Evolutionary conservation across 2,329 filamentous ascomycete genomes (phyloP).

Genomic region (Colletotrichum liaoningense): DNA sequence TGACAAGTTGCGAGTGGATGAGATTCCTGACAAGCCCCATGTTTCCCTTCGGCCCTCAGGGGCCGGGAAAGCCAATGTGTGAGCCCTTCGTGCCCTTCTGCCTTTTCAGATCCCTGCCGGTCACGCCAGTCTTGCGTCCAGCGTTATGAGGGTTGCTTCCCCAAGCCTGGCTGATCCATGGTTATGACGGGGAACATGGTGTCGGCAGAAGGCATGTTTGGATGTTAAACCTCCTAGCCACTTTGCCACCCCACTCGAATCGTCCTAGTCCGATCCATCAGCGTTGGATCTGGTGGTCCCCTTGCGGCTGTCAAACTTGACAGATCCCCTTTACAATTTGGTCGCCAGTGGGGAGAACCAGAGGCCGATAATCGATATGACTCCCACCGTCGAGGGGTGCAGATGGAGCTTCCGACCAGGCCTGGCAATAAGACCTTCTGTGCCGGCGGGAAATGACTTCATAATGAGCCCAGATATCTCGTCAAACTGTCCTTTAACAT

Average conservation of each 20-base stretch:
- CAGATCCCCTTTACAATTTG: slow-evolving; percentile 35
- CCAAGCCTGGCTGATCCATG: slow-evolving; percentile 30
- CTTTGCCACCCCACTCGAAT: slow-evolving; percentile 32
- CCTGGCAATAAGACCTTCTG: slow-evolving; percentile 2
- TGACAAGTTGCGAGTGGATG: slow-evolving; percentile 24
- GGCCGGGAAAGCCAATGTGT: slow-evolving; percentile 13
- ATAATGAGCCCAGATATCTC: slow-evolving; percentile 34
- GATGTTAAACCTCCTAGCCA: slow-evolving; percentile 30
- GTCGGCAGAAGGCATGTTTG: slow-evolving; percentile 32
- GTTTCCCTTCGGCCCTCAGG: slow-evolving; percentile 20
- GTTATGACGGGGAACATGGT: slow-evolving; percentile 18
- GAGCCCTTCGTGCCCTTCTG: not conserved
- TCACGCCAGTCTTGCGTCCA: slow-evolving; percentile 34
- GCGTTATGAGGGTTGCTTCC: slow-evolving; percentile 23
- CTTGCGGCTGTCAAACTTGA: slow-evolving; percentile 37
- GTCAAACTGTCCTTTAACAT: slow-evolving; percentile 5
- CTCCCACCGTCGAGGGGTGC: slow-evolving; percentile 1
- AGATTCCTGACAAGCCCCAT: slow-evolving; percentile 17
- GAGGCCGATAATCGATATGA: slow-evolving; percentile 13
- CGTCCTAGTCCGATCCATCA: slow-evolving; percentile 35
- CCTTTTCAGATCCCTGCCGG: slow-evolving; percentile 13
- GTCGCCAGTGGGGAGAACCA: slow-evolving; percentile 9
- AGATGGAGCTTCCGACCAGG: not conserved
- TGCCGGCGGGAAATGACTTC: slow-evolving; percentile 26
- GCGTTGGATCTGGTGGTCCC: slow-evolving; percentile 34